Evolutionary conservation across 352 stramenopile species (phyloP), one percentile per base, ranked within the genome.

Genomic region (Phytophthora fragariae): DNA sequence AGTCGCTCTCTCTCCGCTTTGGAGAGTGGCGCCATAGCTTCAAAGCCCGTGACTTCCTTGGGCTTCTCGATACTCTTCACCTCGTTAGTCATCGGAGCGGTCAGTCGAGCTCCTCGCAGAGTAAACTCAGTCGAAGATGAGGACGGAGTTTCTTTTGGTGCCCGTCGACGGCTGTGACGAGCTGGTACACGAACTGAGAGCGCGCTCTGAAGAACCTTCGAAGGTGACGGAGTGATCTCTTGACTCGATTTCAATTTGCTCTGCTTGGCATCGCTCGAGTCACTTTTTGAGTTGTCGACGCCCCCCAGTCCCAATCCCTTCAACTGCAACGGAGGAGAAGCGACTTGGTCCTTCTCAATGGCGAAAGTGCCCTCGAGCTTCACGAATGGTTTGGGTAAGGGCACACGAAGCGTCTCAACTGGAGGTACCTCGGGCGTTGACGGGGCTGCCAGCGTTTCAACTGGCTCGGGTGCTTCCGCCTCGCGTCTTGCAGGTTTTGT

Each of bases 1-100:
- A 90, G 62, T 6, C 49, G 55, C 33, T 82, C 56, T 55, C 82
- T 82, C 24, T 83, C 76, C 12, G 77, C 44, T 44, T 79, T 80
- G 1, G 80, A 84, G 17, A 90, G 31, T 37, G 61, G 65, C 3
- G 5, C 5, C 61, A 71, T 59, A 3, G 12, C 68, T 65, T 73
- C 59, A 9, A 72, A 66, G 3, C 66, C 61, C 37, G 50, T 55
- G 17, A 15, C 17, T 57, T 62, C 62, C 15, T 19, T 0, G 31
- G 41, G 35, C 17, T 47, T 39, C 17, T 35, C n/a, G 8, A 57
- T 0, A n/a, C 2, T 17, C 19, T 52, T 62, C 21, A 2, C 49
- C 14, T 21, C 39, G 17, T 2, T 62, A 39, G 44, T 52, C n/a
- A 21, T 77, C 14, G 64, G 29, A 7, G 57, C 5, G 8, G 15